Evolutionary conservation across 257 asterid genomes (phyloP), one percentile per base, ranked within the genome.

Genomic region (Osmanthus fragrans): DNA sequence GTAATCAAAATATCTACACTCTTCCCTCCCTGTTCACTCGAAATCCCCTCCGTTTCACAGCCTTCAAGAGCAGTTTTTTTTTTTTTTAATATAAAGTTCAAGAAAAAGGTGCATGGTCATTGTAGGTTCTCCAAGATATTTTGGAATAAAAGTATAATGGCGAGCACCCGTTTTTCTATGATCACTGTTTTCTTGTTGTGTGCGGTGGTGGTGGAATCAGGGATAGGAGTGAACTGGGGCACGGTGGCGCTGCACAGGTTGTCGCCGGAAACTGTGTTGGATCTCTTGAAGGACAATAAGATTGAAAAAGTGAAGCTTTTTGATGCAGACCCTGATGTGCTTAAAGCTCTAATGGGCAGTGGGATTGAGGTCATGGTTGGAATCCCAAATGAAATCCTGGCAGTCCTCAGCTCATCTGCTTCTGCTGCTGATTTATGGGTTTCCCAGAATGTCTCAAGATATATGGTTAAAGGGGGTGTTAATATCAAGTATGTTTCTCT

Each of bases 141-240:
- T 25, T 3, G 68, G 70, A 21, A 16, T 69, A 23, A 71, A 19
- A 13, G 37, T 76, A 71, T 71, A 81, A 88, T 86, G 92, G 76
- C 63, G 23, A 73, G 49, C 37, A 4, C 60, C 73, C 74, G 36
- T 71, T 77, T 83, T 13, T 40, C 66, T 29, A 47, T 27, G 42
- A 45, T 79, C 73, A 40, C 77, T 1, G 6, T 80, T 0, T 36
- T 80, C 2, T 30, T 80, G 49, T 16, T 83, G 23, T 65, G 30
- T 19, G 74, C n/a, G 54, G 70, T 11, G 76, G 81, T 75, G 78
- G 96, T 85, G 79, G 96, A 94, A 82, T 85, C 96, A 7, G 99
- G 83, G 18, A 87, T 91, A 45, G 97, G 97, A 11, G 92, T 92
- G 83, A 94, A 92, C 91, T 94, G 97, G 99, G 99, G 97, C 12